phyloP scores from a whole-genome alignment of 2,329 filamentous ascomycete species.

The Trichoderma sp. region DNA sequence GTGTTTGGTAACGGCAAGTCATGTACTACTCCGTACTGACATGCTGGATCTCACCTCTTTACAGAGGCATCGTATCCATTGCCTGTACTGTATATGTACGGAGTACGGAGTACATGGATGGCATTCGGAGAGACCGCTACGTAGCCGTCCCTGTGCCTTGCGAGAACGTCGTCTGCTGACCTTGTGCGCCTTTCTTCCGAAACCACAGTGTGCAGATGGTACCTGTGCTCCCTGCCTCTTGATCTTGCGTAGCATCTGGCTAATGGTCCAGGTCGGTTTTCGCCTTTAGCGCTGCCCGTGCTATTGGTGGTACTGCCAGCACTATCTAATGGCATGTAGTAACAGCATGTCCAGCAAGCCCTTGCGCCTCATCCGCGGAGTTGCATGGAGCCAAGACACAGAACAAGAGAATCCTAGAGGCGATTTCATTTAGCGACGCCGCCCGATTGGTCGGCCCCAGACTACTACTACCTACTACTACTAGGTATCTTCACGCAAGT shows the following conservation, averaged over 20 bases:
- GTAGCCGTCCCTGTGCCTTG: background rate
- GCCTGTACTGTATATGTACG: too few relatives aligned
- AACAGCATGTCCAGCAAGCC: background rate
- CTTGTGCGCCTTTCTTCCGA: background rate
- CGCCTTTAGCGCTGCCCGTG: background rate
- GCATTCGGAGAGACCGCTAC: background rate
- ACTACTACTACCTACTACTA: too few relatives aligned
- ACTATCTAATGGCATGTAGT: conserved; percentile 7
- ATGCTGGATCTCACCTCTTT: background rate
- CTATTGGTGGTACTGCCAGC: background rate
- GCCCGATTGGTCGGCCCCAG: conserved; percentile 32
- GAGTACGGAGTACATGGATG: background rate
- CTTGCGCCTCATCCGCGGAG: conserved; percentile 21
- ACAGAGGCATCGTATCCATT: too few relatives aligned
- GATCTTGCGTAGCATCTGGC: background rate
- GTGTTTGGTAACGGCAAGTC: background rate
- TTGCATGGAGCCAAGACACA: conserved; percentile 12
- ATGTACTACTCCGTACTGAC: background rate
- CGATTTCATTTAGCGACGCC: conserved; percentile 7
- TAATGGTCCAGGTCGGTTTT: background rate
- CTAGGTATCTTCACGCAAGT: conserved; percentile 15
- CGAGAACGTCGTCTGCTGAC: background rate
- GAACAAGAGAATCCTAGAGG: conserved; percentile 22
- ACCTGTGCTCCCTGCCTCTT: background rate
- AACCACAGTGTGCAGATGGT: background rate